Percentiles rank a stretch among this genome's conserved stretches.
These are phyloP conservation scores for Macrotyloma uniflorum DNA, from an alignment of 306 rosid genomes.

Conservation along the genomic window DNA sequence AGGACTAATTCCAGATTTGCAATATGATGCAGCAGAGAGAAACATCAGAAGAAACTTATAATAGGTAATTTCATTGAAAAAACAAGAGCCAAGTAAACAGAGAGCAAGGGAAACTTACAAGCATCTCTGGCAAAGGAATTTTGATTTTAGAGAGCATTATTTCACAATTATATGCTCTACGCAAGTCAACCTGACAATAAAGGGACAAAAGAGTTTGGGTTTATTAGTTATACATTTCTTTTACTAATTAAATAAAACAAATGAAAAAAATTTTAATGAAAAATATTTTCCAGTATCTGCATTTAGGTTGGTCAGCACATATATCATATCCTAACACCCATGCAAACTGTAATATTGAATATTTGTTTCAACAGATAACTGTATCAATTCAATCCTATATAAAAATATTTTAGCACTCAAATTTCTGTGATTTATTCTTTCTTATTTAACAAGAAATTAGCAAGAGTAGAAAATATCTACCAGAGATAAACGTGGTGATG, in stretches of 20 bases:
- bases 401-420: conserved; percentile 23
- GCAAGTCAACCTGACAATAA: conserved; percentile 51
- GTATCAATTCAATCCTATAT: not conserved
- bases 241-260: conserved; percentile 22
- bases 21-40: conserved; percentile 23
- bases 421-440: conserved; percentile 5
- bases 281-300: not conserved
- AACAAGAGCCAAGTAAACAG: conserved; percentile 8
- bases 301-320: conserved; percentile 22
- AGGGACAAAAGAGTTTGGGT: not conserved
- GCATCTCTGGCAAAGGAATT: conserved; percentile 64
- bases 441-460: conserved; percentile 23
- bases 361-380: conserved; percentile 15
- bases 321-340: conserved; percentile 27
- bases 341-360: conserved; percentile 30
- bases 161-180: conserved; percentile 63
- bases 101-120: conserved; percentile 47
- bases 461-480: conserved; percentile 6
- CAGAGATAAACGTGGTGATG: conserved; percentile 5
- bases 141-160: conserved; percentile 63
- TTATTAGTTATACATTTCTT: conserved; percentile 23
- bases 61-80: conserved; percentile 3
- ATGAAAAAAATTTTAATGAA: conserved; percentile 1
- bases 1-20: conserved; percentile 17
- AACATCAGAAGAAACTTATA: conserved; percentile 32